Evolutionary conservation across 768 basidiomycete species (phyloP).

Genomic region (Lactarius hengduanensis): DNA sequence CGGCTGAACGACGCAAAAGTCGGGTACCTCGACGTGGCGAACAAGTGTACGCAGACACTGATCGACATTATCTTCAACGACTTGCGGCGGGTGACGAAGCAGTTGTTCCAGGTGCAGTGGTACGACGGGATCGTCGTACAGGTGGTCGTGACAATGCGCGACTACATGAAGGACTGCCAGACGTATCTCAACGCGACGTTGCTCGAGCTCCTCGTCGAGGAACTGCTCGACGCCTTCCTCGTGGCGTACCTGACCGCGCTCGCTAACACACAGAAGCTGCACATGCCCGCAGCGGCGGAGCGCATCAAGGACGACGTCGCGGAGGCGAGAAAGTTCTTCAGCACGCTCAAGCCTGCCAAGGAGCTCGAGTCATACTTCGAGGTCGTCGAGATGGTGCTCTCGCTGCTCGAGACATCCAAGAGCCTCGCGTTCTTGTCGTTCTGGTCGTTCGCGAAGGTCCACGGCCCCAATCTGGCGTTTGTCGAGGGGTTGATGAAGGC

Average conservation of each 20-base stretch:
- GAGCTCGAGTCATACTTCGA: conserved; percentile 85
- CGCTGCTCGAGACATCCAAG: conserved; percentile 81
- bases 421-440: conserved; percentile 90
- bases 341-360: conserved; percentile 66
- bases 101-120: conserved; percentile 82
- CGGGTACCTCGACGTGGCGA: conserved; percentile 96
- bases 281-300: conserved; percentile 81
- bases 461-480: conserved; percentile 90
- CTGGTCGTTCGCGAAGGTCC: conserved; percentile 89
- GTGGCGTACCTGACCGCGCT: conserved; percentile 88
- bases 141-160: conserved; percentile 92
- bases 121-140: conserved; percentile 87
- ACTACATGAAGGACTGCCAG: conserved; percentile 96
- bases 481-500: conserved; percentile 89
- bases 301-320: conserved; percentile 81
- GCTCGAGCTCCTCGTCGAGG: conserved; percentile 88
- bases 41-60: conserved; percentile 92
- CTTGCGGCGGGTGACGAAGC: conserved; percentile 80
- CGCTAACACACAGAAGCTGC: conserved; percentile 78
- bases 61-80: conserved; percentile 97
- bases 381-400: conserved; percentile 78
- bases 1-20: conserved; percentile 95
- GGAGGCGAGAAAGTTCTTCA: conserved; percentile 78
- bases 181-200: conserved; percentile 86
- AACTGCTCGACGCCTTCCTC: conserved; percentile 87